Evolutionary conservation across 768 basidiomycete genomes (phyloP).

Genomic region (Coprinellus aureogranulatus): DNA sequence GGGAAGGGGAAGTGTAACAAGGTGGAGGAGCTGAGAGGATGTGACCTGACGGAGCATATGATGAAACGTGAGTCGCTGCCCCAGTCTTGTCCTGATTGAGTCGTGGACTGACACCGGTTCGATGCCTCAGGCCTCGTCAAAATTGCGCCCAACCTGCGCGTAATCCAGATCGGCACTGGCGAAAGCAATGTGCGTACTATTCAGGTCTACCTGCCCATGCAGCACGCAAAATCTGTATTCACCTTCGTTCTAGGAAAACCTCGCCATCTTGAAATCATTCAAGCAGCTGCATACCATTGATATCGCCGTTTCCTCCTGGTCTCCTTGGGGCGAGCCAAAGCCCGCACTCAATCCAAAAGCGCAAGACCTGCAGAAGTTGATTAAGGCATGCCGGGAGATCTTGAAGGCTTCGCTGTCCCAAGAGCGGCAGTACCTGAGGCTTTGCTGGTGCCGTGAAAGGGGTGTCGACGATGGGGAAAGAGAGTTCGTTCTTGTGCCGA

Average conservation of each 20-base stretch:
- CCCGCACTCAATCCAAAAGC: not conserved
- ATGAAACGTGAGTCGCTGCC: conserved; percentile 3
- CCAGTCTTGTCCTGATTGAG: not conserved
- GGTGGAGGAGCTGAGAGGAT: conserved; percentile 6
- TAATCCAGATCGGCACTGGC: not conserved
- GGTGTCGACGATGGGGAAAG: no score
- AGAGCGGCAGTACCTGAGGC: conserved; percentile 6
- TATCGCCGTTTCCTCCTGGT: not conserved
- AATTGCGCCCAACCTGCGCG: not conserved
- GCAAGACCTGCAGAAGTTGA: not conserved
- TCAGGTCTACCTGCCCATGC: not conserved
- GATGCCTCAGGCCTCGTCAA: not conserved
- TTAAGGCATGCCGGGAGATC: not conserved
- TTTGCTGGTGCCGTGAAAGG: not conserved
- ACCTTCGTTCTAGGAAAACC: not conserved
- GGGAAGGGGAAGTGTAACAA: not conserved
- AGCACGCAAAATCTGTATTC: not conserved
- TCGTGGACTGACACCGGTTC: not conserved
- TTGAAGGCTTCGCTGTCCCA: not conserved
- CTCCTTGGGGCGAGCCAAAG: not conserved
- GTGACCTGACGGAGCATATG: not conserved
- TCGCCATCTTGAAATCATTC: not conserved
- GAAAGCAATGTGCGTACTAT: not conserved
- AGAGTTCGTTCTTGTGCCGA: no score
- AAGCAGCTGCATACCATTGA: conserved; percentile 5